These are phyloP conservation scores for Hypoxylon trugodes DNA, from an alignment of 495 filamentous ascomycete genomes.

Conservation along the genomic window DNA sequence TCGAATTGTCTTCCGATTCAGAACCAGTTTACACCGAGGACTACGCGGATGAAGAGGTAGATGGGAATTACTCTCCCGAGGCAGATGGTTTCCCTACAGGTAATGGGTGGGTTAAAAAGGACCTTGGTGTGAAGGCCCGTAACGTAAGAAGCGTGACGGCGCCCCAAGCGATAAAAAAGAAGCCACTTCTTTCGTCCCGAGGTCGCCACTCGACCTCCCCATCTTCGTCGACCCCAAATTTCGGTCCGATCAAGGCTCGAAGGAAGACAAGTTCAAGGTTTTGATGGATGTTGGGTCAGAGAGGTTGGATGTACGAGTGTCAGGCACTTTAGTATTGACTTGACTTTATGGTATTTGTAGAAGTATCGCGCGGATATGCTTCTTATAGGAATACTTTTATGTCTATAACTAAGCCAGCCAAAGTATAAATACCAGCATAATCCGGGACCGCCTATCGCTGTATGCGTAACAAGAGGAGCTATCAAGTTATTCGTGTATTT, in stretches of 20 bases:
- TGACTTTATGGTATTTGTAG: no score
- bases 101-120: conserved; percentile 42
- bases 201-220: conserved; percentile 6
- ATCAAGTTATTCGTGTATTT: no score
- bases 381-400: no score
- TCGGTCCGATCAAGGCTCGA: conserved; percentile 15
- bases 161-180: conserved; percentile 9
- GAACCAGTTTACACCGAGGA: conserved; percentile 50
- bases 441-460: no score
- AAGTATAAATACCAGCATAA: no score
- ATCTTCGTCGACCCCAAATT: neutral
- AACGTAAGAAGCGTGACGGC: conserved; percentile 14
- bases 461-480: no score
- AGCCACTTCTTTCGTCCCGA: conserved; percentile 23
- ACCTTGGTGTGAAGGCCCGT: neutral
- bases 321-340: no score
- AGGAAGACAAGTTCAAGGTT: conserved; percentile 35
- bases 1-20: conserved; percentile 50
- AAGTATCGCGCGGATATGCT: no score
- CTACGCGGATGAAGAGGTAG: conserved; percentile 55
- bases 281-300: conserved; percentile 4
- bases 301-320: no score
- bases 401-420: no score
- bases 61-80: conserved; percentile 47
- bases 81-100: conserved; percentile 31